Percentiles rank a stretch among this genome's conserved stretches.
Conservation (phyloP, 306 rosid species). For the Cucurbita maxima region DNA sequence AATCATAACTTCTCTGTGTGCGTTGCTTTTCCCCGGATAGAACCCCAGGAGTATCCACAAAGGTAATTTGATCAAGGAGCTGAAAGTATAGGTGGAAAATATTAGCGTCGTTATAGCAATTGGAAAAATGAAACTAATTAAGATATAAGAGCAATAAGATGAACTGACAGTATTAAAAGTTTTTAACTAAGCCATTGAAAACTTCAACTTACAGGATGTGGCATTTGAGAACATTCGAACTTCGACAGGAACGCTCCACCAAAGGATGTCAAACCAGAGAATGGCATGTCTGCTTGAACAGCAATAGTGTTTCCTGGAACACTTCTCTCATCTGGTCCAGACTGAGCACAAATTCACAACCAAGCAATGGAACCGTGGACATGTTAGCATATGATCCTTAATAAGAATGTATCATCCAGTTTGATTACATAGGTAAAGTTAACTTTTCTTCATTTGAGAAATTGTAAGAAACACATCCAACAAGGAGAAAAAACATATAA, state of each 20-base stretch:
- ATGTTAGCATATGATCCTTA: background rate
- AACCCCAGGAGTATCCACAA: constrained; percentile 96
- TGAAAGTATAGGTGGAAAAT: constrained; percentile 7
- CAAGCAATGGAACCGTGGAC: background rate
- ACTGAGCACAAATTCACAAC: constrained; percentile 25
- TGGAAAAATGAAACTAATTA: background rate
- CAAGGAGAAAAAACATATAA: background rate
- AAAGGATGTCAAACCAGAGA: constrained; percentile 57
- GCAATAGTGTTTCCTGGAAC: constrained; percentile 88
- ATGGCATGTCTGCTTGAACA: constrained; percentile 96
- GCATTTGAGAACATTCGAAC: constrained; percentile 91
- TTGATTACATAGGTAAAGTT: background rate
- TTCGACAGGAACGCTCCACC: constrained; percentile 86
- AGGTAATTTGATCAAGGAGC: constrained; percentile 69
- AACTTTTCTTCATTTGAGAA: background rate
- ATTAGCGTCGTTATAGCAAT: background rate
- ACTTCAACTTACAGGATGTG: constrained; percentile 68
- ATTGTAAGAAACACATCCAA: background rate
- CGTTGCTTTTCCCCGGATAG: constrained; percentile 95
- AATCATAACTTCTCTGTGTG: constrained; percentile 85
- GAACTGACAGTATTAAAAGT: background rate
- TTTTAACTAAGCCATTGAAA: background rate
- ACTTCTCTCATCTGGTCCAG: constrained; percentile 94
- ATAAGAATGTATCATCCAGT: background rate
- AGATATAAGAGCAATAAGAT: background rate